Base-by-base conservation (phyloP, 1,284 basidiomycete genomes). In the Chalciporus sp. region DNA sequence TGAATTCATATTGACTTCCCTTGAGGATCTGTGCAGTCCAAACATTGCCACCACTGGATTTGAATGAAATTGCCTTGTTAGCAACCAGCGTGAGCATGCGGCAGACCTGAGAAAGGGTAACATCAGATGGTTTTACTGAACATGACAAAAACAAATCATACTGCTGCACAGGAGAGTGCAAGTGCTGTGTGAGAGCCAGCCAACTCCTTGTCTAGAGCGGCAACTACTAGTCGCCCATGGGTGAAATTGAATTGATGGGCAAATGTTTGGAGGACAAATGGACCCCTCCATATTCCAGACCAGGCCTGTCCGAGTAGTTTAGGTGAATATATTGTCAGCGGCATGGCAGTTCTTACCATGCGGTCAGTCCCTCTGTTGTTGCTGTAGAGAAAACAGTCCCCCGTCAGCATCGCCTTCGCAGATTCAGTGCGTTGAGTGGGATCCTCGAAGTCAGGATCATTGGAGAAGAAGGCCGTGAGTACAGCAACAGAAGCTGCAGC, bases 181-280 rank as follows among this genome's bases (percentile, higher is more conserved):
- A 40, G 39, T 14, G 41, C 20, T 20, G 41, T 23, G 12, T 10
- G 20, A 42, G 20, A 19, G 20, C 41, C 20, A 19, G 0, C 20
- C 7, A 42, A 19, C 37, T 52, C 4, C 8, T 35, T 20, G 11
- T 49, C 40, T 14, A 53, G 33, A 4, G 19, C 16, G 9, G 47
- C n/a, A 12, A 53, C 48, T 2, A 26, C 17, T 7, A 42, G 42
- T 41, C 5, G n/a, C 2, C 52, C 52, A 29, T 53, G 47, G 20
- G 35, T 51, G 19, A 42, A 51, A 41, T 53, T 53, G 40, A 53
- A 33, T 19, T 51, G 52, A 3, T 23, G 29, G 7, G 48, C 33
- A n/a, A 37, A 51, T 14, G 41, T 50, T 19, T 53, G 52, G 23
- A 53, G 48, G 14, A 53, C 31, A 11, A 53, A 51, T 7, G 29